Percentiles rank a stretch among this genome's conserved stretches.
Evolutionary conservation across 192 early-diverging fungal genomes (phyloP).

Genomic region (Chytriomyces sp.): DNA sequence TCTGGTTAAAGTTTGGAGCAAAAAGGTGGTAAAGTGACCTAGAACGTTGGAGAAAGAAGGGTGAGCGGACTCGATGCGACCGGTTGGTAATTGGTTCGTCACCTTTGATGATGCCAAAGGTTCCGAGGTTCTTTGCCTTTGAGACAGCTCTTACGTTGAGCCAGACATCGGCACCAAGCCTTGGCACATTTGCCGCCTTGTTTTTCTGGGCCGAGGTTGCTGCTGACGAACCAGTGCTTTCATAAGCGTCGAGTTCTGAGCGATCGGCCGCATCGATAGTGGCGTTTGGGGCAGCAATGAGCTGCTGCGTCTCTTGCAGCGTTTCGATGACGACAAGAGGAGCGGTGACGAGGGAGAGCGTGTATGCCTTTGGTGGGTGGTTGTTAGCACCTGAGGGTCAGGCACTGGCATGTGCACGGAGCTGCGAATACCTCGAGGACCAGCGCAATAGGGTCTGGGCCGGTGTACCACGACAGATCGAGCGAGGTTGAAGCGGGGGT

Average conservation of each 20-base stretch:
- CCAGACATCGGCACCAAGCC: conserved; percentile 40
- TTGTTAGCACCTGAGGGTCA: too few species aligned
- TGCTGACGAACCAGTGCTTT: conserved; percentile 11
- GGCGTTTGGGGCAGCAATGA: background rate
- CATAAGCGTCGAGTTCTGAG: conserved; percentile 28
- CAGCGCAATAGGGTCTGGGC: conserved; percentile 13
- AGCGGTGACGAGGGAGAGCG: conserved; percentile 42
- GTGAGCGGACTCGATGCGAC: background rate
- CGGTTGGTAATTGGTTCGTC: background rate
- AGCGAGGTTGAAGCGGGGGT: background rate
- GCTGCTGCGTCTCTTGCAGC: conserved; percentile 47
- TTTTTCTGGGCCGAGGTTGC: background rate
- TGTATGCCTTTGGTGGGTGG: conserved; percentile 39
- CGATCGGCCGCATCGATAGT: background rate
- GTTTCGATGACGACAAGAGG: conserved; percentile 57
- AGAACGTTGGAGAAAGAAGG: background rate
- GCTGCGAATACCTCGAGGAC: conserved; percentile 6
- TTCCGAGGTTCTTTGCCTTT: conserved; percentile 38
- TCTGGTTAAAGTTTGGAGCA: conserved; percentile 71
- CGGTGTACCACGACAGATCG: background rate
- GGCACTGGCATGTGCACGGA: background rate
- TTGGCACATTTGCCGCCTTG: conserved; percentile 1
- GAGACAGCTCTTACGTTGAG: conserved; percentile 44
- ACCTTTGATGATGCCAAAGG: conserved; percentile 45
- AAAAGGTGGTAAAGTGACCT: conserved; percentile 81